Conservation (phyloP, 805 yeast species). For the Clavispora fructus region DNA sequence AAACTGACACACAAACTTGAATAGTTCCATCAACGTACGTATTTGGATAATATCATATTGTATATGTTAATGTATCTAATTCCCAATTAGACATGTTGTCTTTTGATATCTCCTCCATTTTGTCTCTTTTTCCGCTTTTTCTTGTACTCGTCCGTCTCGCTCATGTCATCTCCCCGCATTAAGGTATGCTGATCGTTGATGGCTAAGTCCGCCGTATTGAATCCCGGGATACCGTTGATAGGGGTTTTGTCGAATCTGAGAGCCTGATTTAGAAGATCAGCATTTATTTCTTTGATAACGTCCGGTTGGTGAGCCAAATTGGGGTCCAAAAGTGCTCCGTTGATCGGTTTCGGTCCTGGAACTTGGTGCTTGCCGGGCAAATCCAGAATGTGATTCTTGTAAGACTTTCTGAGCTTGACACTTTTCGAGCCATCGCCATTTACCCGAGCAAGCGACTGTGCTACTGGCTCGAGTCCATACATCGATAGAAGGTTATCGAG, state of each 20-base stretch:
- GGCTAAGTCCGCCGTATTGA: conserved; percentile 63
- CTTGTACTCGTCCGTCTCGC: conserved; percentile 34
- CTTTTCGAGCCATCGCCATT: conserved; percentile 89
- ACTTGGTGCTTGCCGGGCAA: conserved; percentile 74
- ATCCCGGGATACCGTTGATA: conserved; percentile 70
- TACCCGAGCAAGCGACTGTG: conserved; percentile 78
- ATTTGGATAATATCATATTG: neutral
- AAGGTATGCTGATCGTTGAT: conserved; percentile 44
- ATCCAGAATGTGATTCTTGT: conserved; percentile 86
- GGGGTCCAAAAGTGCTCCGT: conserved; percentile 35
- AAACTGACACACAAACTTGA: too few species aligned
- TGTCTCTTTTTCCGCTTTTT: conserved; percentile 35
- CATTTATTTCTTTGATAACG: conserved; percentile 45
- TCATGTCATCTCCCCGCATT: conserved; percentile 37
- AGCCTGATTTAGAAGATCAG: conserved; percentile 42
- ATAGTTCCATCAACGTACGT: neutral
- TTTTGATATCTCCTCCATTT: conserved; percentile 29
- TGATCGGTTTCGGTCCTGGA: conserved; percentile 41
- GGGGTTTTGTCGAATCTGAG: conserved; percentile 62
- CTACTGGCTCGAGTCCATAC: conserved; percentile 63
- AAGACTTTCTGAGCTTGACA: conserved; percentile 87
- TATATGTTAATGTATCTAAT: neutral
- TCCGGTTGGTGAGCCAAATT: conserved; percentile 35
- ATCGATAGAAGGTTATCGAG: conserved; percentile 62
- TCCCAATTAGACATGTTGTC: conserved; percentile 26